Evolutionary conservation across 2,329 filamentous ascomycete genomes (phyloP), one percentile per base, ranked within the genome.

Genomic region (Orbilia oligospora): DNA sequence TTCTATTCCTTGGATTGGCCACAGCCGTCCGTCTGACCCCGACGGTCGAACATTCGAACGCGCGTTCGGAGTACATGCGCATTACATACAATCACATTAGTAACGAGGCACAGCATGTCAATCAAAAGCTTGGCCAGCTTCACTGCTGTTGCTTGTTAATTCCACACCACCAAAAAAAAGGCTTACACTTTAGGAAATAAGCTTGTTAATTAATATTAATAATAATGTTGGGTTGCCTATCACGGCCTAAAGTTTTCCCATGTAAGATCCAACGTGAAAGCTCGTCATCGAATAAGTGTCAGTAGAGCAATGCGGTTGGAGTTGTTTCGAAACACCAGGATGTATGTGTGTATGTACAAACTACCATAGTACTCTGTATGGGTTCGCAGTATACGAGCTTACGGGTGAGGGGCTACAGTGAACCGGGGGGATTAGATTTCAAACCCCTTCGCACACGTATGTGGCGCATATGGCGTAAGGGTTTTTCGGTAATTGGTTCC

Each of bases 401-500:
- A 72, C 51, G 61, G n/a, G 63, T 65, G 22, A 49, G n/a, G 24
- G 38, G 30, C 18, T 18, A 30, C n/a, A n/a, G n/a, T n/a, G n/a
- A 72, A 61, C 36, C 8, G 55, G 55, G 36, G 27, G n/a, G n/a
- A n/a, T n/a, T 30, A 3, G 41, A 46, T 46, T 46, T 46, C 41
- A 66, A 67, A 72, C 12, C 30, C 14, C 20, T 18, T 46, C 14
- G 14, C 51, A 44, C 70, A 66, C 55, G 36, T 61, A 38, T 61
- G 55, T 61, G 55, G 55, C 55, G 55, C 18, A 61, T 44, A 38
- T 61, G 46, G 61, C 49, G 64, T 66, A 61, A 66, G 61, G 70
- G 70, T 66, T 72, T 20, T 48, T 56, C 70, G 70, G 70, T 61
- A 72, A 53, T 73, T 73, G 44, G 38, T 67, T 73, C 70, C 70